These are phyloP conservation scores for Aspergillus campestris DNA, from an alignment of 495 filamentous ascomycete species.

Conservation along the genomic window DNA sequence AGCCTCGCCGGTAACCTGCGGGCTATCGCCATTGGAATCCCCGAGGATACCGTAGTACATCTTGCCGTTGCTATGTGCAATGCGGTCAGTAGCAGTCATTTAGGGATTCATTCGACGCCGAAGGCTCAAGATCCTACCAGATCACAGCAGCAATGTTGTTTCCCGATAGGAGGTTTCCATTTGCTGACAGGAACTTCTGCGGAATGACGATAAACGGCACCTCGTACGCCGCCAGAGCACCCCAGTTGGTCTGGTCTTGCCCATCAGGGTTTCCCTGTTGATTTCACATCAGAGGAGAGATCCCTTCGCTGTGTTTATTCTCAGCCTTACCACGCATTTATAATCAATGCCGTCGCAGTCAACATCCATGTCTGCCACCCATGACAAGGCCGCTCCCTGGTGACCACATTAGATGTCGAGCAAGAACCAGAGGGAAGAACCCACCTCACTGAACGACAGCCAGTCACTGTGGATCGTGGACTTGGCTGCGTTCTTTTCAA, in stretches of 20 bases:
- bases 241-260: conserved; percentile 24
- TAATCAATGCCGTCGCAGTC: conserved; percentile 32
- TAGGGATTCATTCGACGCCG: too few species aligned
- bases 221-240: conserved; percentile 30
- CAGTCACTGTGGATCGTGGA: conserved; percentile 29
- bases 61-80: conserved; percentile 16
- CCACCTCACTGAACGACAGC: conserved; percentile 17
- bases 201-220: conserved; percentile 34
- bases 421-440: background rate
- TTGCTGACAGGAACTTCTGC: conserved; percentile 18
- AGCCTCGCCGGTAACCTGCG: conserved; percentile 30
- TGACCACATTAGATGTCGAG: background rate
- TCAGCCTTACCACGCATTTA: conserved; percentile 17
- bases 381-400: conserved; percentile 29
- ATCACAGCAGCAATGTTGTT: conserved; percentile 34
- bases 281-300: background rate
- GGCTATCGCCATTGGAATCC: conserved; percentile 26
- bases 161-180: conserved; percentile 17
- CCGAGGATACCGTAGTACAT: conserved; percentile 36
- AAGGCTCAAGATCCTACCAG: conserved; percentile 13
- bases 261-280: conserved; percentile 30
- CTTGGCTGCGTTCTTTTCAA: conserved; percentile 6
- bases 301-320: background rate
- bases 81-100: too few species aligned
- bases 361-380: conserved; percentile 32